Evolutionary conservation across 2,329 filamentous ascomycete genomes (phyloP).

Genomic region (Diaporthe velutina): DNA sequence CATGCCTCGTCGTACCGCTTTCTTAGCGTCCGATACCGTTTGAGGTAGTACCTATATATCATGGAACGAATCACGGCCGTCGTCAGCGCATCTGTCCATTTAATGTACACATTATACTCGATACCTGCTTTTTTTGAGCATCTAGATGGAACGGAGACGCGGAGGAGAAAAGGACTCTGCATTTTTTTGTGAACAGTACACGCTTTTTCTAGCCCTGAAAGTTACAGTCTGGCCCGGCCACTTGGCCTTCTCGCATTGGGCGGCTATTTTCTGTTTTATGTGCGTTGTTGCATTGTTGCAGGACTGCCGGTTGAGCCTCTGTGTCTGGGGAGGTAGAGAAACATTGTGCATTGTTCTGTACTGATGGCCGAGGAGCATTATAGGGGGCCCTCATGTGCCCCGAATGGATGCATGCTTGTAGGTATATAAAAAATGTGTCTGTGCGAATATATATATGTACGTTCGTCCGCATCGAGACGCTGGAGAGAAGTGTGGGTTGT

Average conservation of each 20-base stretch:
- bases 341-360: not conserved
- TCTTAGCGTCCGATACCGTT: constrained; percentile 87
- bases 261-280: not conserved
- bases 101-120: not conserved
- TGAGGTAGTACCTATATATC: constrained; percentile 83
- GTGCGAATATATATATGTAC: not conserved
- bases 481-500: not conserved
- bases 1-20: constrained; percentile 77
- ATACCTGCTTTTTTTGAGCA: not conserved
- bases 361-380: not conserved
- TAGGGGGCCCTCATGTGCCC: not conserved
- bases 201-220: not conserved
- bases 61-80: constrained; percentile 33
- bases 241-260: constrained; percentile 23
- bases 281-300: not conserved
- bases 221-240: not conserved
- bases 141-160: not conserved
- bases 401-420: constrained; percentile 25
- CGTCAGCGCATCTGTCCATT: not conserved
- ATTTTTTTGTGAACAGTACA: not conserved
- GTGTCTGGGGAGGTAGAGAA: not conserved
- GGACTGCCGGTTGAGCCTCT: not conserved
- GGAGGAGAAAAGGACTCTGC: not conserved
- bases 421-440: not conserved
- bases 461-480: not conserved